Conservation (phyloP, 352 stramenopile genomes). For the Phytopythium kandeliae region DNA sequence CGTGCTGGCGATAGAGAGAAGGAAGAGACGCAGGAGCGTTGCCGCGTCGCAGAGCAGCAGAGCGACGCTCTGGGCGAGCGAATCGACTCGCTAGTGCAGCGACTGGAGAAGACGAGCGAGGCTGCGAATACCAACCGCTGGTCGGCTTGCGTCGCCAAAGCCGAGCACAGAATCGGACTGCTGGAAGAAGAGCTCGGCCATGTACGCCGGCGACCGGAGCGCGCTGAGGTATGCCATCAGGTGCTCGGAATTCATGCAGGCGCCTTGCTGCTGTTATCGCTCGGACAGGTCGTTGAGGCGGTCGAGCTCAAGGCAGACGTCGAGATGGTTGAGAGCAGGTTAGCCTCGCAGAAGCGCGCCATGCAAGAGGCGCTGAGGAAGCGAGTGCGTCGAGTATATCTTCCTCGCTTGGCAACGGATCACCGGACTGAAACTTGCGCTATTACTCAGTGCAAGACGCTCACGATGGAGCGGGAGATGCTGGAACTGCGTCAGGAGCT, state of each 20-base stretch:
- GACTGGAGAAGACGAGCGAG: slow-evolving; percentile 13
- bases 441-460: slow-evolving; percentile 37
- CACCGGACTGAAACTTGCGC: not conserved
- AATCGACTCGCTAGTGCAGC: slow-evolving; percentile 8
- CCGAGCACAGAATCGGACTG: slow-evolving; percentile 32
- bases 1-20: slow-evolving; percentile 10
- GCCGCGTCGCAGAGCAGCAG: slow-evolving; percentile 1
- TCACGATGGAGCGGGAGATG: slow-evolving; percentile 42
- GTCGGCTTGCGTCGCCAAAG: slow-evolving; percentile 7
- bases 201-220: slow-evolving; percentile 7
- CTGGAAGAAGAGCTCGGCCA: slow-evolving; percentile 56
- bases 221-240: not conserved
- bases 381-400: slow-evolving; percentile 18
- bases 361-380: slow-evolving; percentile 39
- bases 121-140: slow-evolving; percentile 1
- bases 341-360: slow-evolving; percentile 18
- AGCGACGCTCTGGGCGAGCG: slow-evolving; percentile 9
- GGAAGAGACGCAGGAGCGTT: slow-evolving; percentile 6
- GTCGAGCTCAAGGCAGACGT: slow-evolving; percentile 48
- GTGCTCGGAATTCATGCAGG: not conserved
- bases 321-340: slow-evolving; percentile 11
- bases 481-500: slow-evolving; percentile 20
- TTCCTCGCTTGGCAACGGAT: not conserved
- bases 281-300: slow-evolving; percentile 20
- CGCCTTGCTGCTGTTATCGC: not conserved